Evolutionary conservation across 352 stramenopile species (phyloP), one percentile per base, ranked within the genome.

Genomic region (Pythium aristosporum): DNA sequence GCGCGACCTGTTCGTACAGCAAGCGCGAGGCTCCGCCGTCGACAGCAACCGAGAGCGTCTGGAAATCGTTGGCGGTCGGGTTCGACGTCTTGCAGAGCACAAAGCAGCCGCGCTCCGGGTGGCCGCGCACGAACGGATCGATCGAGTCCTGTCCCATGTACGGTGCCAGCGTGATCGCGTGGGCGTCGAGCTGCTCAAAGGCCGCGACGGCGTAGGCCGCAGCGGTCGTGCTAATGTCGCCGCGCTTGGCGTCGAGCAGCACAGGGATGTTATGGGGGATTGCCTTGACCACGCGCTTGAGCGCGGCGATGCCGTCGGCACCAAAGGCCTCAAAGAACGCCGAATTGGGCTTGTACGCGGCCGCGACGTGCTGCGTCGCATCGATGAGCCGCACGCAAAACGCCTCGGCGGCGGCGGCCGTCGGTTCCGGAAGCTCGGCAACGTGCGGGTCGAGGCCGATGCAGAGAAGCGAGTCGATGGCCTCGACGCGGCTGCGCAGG

Each of bases 11-110:
- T 72, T 98, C 92, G 62, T 90, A 98, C 8, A 95, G 71, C 68
- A 80, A 52, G 25, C 72, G 73, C 3, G 74, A 69, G 50, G 52
- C 46, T 4, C 44, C 42, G n/a, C 23, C 51, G 13, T 8, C 65
- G 23, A 59, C 67, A 44, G 44, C 64, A 20, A 92, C 72, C 5
- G 72, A 55, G 28, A 95, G 76, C 54, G 92, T 97, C 69, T 99
- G 90, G 50, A 99, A 89, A 67, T 99, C 96, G 64, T 98, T 96
- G 11, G 95, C 97, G 53, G 88, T 98, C 30, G 93, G 89, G 80
- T 99, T 99, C 9, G 96, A 99, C 25, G 97, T 99, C 89, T 99
- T 99, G 80, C 98, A 99, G 12, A 99, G 83, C 44, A 99, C 80
- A 71, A 99, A 99, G 56, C 92, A 98, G 61, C 89, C 89, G 49